Evolutionary conservation across 768 basidiomycete species (phyloP), one percentile per base, ranked within the genome.

Genomic region (Leccinum variicolor): DNA sequence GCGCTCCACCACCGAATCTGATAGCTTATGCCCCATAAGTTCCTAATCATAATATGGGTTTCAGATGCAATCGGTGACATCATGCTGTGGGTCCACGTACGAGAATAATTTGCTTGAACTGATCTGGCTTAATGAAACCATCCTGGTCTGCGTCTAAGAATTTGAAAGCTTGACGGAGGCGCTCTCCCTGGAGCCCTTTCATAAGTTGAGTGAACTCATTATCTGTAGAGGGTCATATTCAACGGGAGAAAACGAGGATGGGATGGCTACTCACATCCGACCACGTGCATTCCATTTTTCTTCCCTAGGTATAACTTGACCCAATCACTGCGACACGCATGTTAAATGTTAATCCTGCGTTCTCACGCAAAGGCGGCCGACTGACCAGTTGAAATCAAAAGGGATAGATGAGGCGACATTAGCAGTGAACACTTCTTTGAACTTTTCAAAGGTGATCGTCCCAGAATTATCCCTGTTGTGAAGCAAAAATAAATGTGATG

Each of bases 101-200:
- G 74, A 95, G 74, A 70, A 99, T 93, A 70, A 98, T 98, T 62
- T 84, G 85, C 72, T 97, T 94, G 76, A 98, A 98, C 69, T 98
- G 87, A 53, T 93, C 91, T 17, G 95, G 91, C 62, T 78, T 80
- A 74, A 99, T 98, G 76, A 96, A 93, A 47, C 97, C 97, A 68
- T 96, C 92, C 68, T 90, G 84, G 69, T 96, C 89, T 50, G 79
- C 76, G 74, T 98, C 96, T 69, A 98, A 81, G 74, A 87, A 85
- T 76, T 85, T 90, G 80, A 98, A 99, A 25, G 94, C 90, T 75
- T 99, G 97, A 59, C 97, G 90, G 54, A 99, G 79, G 31, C 97
- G 87, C 75, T 99, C 97, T 68, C 95, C 97, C 76, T 98, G 97
- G 55, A 98, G 82, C 45, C 94, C 96, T 75, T 98, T 98, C 93